Base-by-base conservation (phyloP, 164 flowering plant species). In the Taxillus chinensis region DNA sequence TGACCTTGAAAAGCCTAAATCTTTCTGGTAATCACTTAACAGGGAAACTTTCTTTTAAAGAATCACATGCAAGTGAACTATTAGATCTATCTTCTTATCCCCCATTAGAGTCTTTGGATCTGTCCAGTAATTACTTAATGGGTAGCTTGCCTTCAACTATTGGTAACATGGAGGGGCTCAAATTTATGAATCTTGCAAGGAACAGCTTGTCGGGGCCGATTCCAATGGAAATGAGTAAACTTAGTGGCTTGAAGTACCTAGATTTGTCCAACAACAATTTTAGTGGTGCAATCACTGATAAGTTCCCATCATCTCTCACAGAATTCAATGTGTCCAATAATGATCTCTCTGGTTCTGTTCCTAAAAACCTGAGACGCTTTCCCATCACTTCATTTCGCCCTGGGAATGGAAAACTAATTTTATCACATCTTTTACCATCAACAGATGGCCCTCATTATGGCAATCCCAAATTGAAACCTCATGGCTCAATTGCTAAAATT, bases 201-300 rank as follows among this genome's bases (percentile, higher is more conserved):
- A 91, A 95, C 66, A 45, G 51, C 7, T 71, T 95, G 3, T 86
- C 95, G 7, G 99, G 96, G 27, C 63, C 68, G 63, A 61, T 95
- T 39, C 99, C 99, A 2, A 67, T 51, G 64, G 93, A 86, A 66
- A 64, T 93, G 70, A 73, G 73, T 74, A 80, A 82, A 72, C 86
- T 93, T 59, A 61, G 59, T 65, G 64, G 51, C 57, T 78, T 93
- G 80, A 82, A 83, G 70, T 78, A 77, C 68, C 89, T 93, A 61
- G 88, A 93, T 71, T 63, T 93, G 62, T 93, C 97, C 55, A 67
- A 27, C 59, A 93, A 90, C 75, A 67, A 73, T 41, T 90, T 93
- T 68, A 63, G 60, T 5, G 97, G 97, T 7, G 52, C 46, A 42
- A 85, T 93, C 58, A 97, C 98, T 41, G 77, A 78, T 14, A 64